These are phyloP conservation scores for Plantago major DNA, from an alignment of 257 asterid genomes.

Conservation along the genomic window DNA sequence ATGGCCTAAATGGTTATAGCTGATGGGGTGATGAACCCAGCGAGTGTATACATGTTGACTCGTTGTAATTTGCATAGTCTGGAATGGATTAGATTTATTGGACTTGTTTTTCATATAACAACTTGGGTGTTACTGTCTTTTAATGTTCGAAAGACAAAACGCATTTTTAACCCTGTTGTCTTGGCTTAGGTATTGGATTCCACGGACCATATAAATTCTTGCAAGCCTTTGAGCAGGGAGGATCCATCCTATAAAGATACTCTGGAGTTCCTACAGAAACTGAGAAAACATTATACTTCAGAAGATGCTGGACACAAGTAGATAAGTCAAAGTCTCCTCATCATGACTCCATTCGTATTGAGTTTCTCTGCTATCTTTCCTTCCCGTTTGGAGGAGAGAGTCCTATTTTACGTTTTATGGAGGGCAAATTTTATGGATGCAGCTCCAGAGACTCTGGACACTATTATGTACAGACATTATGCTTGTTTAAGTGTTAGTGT, in stretches of 20 bases:
- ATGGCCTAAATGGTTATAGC: no score
- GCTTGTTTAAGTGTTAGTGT: background rate
- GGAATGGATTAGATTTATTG: background rate
- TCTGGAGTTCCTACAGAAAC: slow-evolving; percentile 65
- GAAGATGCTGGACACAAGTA: slow-evolving; percentile 21
- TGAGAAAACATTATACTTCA: slow-evolving; percentile 49
- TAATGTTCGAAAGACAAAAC: slow-evolving; percentile 5
- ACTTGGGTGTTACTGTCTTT: no score
- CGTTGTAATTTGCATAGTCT: no score
- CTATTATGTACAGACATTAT: background rate
- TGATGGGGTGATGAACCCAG: no score
- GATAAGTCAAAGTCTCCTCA: background rate
- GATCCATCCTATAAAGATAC: slow-evolving; percentile 94
- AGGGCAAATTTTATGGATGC: background rate
- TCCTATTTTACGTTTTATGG: background rate
- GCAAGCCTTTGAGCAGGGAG: slow-evolving; percentile 79
- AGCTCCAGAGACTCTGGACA: background rate
- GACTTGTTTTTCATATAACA: background rate
- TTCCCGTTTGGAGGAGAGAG: background rate
- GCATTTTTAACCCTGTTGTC: background rate
- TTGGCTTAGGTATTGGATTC: slow-evolving; percentile 82
- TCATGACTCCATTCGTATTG: background rate
- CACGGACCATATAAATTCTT: slow-evolving; percentile 92
- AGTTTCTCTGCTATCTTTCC: no score
- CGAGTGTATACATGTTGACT: no score